phyloP scores from a whole-genome alignment of 2,329 filamentous ascomycete species.

The Xylariales sp. region DNA sequence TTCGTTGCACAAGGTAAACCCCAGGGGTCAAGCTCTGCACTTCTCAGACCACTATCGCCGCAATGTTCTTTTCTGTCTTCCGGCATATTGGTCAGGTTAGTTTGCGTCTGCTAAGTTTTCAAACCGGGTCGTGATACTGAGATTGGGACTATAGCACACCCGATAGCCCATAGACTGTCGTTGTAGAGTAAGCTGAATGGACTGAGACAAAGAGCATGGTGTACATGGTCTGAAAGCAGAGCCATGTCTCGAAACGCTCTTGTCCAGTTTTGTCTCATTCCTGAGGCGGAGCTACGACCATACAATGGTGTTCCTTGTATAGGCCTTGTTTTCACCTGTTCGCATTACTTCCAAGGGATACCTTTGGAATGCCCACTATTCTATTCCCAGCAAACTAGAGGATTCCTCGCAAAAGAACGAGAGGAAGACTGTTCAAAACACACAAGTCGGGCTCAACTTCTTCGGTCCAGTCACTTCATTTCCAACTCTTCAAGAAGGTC shows the following conservation, averaged over 20 bases:
- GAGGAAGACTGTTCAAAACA: background rate
- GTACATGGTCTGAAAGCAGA: constrained; percentile 2
- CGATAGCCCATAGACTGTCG: too few relatives aligned
- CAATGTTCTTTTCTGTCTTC: too few relatives aligned
- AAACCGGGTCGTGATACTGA: too few relatives aligned
- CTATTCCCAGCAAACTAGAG: background rate
- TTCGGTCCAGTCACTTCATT: background rate
- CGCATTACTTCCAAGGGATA: constrained; percentile 3
- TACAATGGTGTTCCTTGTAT: constrained; percentile 2
- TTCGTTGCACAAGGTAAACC: too few relatives aligned
- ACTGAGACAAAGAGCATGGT: too few relatives aligned
- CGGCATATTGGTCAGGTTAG: too few relatives aligned
- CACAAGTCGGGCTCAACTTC: background rate
- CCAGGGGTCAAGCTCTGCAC: too few relatives aligned
- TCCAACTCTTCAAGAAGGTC: background rate
- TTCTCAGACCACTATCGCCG: too few relatives aligned
- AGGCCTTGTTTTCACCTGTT: background rate
- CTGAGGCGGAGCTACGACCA: background rate
- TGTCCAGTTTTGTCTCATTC: constrained; percentile 5
- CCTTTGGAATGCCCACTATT: constrained; percentile 4
- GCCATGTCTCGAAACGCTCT: background rate
- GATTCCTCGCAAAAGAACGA: background rate
- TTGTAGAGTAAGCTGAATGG: too few relatives aligned
- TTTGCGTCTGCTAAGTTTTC: too few relatives aligned
- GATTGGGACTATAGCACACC: too few relatives aligned